These are phyloP conservation scores for Lactifluus volemus DNA, from an alignment of 768 basidiomycete species.

Conservation along the genomic window DNA sequence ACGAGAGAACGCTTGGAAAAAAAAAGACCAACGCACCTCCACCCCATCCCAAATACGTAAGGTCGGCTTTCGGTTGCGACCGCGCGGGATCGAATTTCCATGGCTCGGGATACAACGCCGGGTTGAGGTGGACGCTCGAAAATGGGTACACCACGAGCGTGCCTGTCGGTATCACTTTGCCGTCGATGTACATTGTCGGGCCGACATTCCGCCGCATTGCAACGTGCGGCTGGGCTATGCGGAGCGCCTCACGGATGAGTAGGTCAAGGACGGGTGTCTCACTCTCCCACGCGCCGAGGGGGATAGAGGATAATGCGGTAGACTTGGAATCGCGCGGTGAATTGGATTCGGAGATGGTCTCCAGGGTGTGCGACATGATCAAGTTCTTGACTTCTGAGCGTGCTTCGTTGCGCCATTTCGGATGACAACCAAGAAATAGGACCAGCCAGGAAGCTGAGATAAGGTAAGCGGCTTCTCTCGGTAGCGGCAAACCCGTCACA, in stretches of 20 bases:
- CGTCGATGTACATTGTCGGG: conserved; percentile 59
- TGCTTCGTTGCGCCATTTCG: conserved; percentile 58
- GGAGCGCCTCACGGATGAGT: conserved; percentile 68
- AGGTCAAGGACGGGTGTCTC: conserved; percentile 64
- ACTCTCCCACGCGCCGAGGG: conserved; percentile 62
- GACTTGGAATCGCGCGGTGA: conserved; percentile 28
- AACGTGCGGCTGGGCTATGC: conserved; percentile 69
- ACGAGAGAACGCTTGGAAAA: too few species aligned
- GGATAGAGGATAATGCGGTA: conserved; percentile 47
- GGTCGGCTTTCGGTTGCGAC: conserved; percentile 38
- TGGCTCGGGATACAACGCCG: conserved; percentile 63
- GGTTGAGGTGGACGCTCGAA: conserved; percentile 69
- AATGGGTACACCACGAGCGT: conserved; percentile 75
- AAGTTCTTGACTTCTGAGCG: conserved; percentile 50
- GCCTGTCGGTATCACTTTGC: conserved; percentile 61
- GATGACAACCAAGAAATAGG: conserved; percentile 60
- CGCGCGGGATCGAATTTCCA: conserved; percentile 66
- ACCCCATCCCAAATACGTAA: conserved; percentile 70
- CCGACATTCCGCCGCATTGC: conserved; percentile 78
- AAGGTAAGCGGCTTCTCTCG: conserved; percentile 8
- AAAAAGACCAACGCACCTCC: conserved; percentile 44
- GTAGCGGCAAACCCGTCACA: not conserved
- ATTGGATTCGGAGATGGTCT: conserved; percentile 2
- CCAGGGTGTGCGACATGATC: conserved; percentile 23
- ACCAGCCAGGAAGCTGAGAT: conserved; percentile 60